phyloP scores from a whole-genome alignment of 495 filamentous ascomycete species.

The Clohesyomyces aquaticus region DNA sequence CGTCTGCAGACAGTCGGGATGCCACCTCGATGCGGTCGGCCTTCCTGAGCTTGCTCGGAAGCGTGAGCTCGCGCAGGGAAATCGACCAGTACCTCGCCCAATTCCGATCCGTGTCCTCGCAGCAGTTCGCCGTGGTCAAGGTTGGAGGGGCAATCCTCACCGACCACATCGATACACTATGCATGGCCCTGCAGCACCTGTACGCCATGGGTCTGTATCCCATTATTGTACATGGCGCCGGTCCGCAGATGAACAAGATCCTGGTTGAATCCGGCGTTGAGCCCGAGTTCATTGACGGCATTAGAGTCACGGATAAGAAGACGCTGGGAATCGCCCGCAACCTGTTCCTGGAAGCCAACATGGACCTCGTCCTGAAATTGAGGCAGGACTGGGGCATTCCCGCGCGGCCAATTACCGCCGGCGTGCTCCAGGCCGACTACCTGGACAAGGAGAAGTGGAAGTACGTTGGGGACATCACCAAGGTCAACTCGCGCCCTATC shows the following conservation, averaged over 20 bases:
- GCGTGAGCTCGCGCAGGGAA: conserved; percentile 95
- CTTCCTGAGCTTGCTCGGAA: conserved; percentile 91
- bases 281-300: conserved; percentile 95
- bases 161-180: conserved; percentile 88
- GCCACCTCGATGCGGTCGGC: conserved; percentile 70
- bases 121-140: conserved; percentile 99
- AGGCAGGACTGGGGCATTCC: conserved; percentile 84
- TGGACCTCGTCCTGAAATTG: conserved; percentile 90
- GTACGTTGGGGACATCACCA: conserved; percentile 91
- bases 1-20: conserved; percentile 34
- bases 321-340: conserved; percentile 87
- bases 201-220: conserved; percentile 96
- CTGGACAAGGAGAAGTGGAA: conserved; percentile 94
- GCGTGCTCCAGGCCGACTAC: conserved; percentile 94
- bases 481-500: conserved; percentile 89
- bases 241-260: conserved; percentile 93
- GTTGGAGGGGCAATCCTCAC: conserved; percentile 97
- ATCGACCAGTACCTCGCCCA: conserved; percentile 98
- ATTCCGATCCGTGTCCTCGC: conserved; percentile 94
- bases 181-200: conserved; percentile 85
- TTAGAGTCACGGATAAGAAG: conserved; percentile 93
- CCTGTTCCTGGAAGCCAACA: conserved; percentile 93
- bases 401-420: conserved; percentile 87
- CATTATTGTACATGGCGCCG: conserved; percentile 94
- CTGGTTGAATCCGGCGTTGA: conserved; percentile 91